Evolutionary conservation across 1,139 yeast genomes (phyloP), one percentile per base, ranked within the genome.

Genomic region (Geotrichum fermentans): DNA sequence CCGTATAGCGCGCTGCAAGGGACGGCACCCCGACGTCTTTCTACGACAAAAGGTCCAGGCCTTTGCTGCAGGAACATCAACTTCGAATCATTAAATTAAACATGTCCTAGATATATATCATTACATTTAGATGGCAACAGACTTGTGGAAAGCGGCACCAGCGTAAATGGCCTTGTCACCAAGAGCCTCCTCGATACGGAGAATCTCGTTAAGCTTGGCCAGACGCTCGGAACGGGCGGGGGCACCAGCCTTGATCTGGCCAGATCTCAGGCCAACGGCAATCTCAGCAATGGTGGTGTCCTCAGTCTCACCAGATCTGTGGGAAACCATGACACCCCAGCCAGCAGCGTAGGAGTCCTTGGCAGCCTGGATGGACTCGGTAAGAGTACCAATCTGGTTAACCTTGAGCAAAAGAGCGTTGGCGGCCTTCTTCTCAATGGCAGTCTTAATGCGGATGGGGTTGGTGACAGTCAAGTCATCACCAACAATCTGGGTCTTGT

Each of bases 171-270:
- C 96, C 79, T 87, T 87, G 80, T 79, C 88, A 69, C 96, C 97
- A 69, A 90, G 84, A 77, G 84, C 88, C 78, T 90, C 95, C 80
- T 90, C 97, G 66, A 90, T 90, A 79, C 97, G 87, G 73, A 90
- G 81, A 74, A 90, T 83, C 80, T 89, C 95, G 67, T 67, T 67
- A 74, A 83, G 83, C 79, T 90, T 90, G 71, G 97, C 97, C 73
- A 90, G 83, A 82, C 97, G 89, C 80, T 90, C 97, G 61, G 96
- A 87, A 80, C 97, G 88, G 63, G 96, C 95, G 71, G 97, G 96
- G 69, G 97, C 97, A 83, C 97, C 97, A 64, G 96, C 85, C 89
- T 90, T 90, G 74, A 90, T 83, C 80, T 90, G 96, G 72, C 96
- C 97, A 62, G 95, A 69, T 81, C 97, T 86, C 72, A 90, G 79